phyloP scores from a whole-genome alignment of 345 rosid genomes.

The Lepidium aucheri region DNA sequence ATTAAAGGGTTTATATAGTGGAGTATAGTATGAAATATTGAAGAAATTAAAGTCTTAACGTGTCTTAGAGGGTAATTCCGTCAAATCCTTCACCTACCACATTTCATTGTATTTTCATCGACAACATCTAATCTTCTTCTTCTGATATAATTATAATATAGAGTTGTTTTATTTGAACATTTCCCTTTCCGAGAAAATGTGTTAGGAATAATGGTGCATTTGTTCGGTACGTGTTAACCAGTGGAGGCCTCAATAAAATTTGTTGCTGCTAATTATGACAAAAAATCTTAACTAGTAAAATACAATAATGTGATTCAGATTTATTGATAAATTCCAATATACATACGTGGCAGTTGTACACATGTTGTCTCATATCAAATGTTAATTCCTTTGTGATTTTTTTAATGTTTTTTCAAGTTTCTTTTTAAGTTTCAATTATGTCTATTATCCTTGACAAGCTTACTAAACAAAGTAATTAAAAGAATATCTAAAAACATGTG shows the following conservation, averaged over 20 bases:
- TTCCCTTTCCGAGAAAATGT: not conserved
- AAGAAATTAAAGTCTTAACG: constrained; percentile 6
- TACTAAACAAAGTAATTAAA: not conserved
- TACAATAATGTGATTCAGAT: not conserved
- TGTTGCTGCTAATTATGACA: constrained; percentile 12
- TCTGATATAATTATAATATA: not conserved
- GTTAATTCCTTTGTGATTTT: not conserved
- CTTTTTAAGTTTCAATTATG: not conserved
- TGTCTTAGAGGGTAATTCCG: constrained; percentile 20
- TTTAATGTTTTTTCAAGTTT: constrained; percentile 8
- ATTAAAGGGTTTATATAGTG: constrained; percentile 17
- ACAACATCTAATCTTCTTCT: not conserved
- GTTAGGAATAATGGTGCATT: not conserved
- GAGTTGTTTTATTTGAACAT: not conserved
- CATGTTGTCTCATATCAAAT: not conserved
- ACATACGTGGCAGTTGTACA: not conserved
- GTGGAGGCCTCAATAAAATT: constrained; percentile 1
- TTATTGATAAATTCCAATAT: not conserved
- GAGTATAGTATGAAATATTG: not conserved
- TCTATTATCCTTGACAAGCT: not conserved
- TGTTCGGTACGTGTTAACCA: constrained; percentile 17
- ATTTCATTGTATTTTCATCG: constrained; percentile 4
- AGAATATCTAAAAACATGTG: not conserved
- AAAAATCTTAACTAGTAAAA: not conserved
- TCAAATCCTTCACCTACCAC: constrained; percentile 29